A percentile compares a stretch with the other conserved stretches of the same genome.
Evolutionary conservation across 768 basidiomycete species (phyloP).

Genomic region (Tremella yokohamensis): DNA sequence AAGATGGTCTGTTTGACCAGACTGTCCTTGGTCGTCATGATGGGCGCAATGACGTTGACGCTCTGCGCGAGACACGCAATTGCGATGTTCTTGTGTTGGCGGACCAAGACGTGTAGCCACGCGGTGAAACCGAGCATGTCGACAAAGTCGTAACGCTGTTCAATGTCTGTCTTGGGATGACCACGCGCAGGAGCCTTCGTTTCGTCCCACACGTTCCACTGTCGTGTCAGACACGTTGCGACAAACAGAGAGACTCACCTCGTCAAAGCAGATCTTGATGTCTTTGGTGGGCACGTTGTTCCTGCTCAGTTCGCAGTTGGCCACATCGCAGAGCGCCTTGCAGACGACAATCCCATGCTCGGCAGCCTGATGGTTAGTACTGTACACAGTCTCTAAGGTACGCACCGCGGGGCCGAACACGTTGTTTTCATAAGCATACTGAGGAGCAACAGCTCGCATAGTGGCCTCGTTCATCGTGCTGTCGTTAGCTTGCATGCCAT

Average conservation of each 20-base stretch:
- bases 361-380: slow-evolving; percentile 48
- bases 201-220: slow-evolving; percentile 57
- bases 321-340: slow-evolving; percentile 57
- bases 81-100: slow-evolving; percentile 60
- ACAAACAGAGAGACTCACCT: slow-evolving; percentile 36
- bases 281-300: slow-evolving; percentile 19
- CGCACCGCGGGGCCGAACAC: slow-evolving; percentile 56
- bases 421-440: slow-evolving; percentile 52
- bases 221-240: background rate
- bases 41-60: slow-evolving; percentile 36
- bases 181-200: slow-evolving; percentile 55
- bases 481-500: slow-evolving; percentile 32
- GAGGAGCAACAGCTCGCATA: slow-evolving; percentile 5
- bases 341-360: slow-evolving; percentile 60
- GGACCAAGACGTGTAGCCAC: slow-evolving; percentile 62
- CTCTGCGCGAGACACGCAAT: slow-evolving; percentile 63
- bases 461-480: slow-evolving; percentile 2
- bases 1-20: slow-evolving; percentile 11
- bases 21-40: background rate
- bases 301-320: slow-evolving; percentile 41
- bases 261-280: slow-evolving; percentile 56
- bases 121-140: slow-evolving; percentile 59
- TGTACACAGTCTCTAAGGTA: background rate
- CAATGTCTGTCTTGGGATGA: slow-evolving; percentile 39
- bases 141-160: slow-evolving; percentile 58